A percentile compares a stretch with the other conserved stretches of the same genome.
phyloP scores from a whole-genome alignment of 1,139 yeast species.

The Hyphopichia wangnamkhiaoensis region DNA sequence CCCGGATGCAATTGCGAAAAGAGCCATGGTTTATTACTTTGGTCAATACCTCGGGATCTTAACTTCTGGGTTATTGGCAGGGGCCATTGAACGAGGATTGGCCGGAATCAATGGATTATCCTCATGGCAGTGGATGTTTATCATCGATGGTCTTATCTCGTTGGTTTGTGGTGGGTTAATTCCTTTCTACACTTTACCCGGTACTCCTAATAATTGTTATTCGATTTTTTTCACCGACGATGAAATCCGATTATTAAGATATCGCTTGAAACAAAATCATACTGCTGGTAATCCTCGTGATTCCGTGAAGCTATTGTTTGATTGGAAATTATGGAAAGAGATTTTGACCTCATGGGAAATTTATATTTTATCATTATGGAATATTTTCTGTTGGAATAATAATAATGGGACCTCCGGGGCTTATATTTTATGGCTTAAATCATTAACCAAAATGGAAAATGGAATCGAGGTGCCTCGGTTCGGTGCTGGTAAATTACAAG shows the following conservation, averaged over 20 bases:
- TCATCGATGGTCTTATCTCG: slow-evolving; percentile 65
- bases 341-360: slow-evolving; percentile 58
- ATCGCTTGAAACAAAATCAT: slow-evolving; percentile 43
- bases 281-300: slow-evolving; percentile 32
- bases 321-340: slow-evolving; percentile 44
- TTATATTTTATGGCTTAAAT: slow-evolving; percentile 49
- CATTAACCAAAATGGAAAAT: slow-evolving; percentile 23
- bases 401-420: slow-evolving; percentile 48
- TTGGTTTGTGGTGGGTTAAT: slow-evolving; percentile 56
- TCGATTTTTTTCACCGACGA: slow-evolving; percentile 50
- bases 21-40: slow-evolving; percentile 61
- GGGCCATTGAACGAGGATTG: slow-evolving; percentile 54
- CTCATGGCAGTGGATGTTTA: slow-evolving; percentile 77
- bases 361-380: slow-evolving; percentile 52
- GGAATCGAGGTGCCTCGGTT: slow-evolving; percentile 26
- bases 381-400: slow-evolving; percentile 66
- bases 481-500: slow-evolving; percentile 36
- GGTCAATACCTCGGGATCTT: slow-evolving; percentile 64
- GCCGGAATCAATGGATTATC: slow-evolving; percentile 50
- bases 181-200: slow-evolving; percentile 63
- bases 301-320: slow-evolving; percentile 31
- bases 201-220: slow-evolving; percentile 53
- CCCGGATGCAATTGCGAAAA: slow-evolving; percentile 56
- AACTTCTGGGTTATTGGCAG: slow-evolving; percentile 65
- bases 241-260: slow-evolving; percentile 53